Evolutionary conservation across 306 rosid species (phyloP), one percentile per base, ranked within the genome.

Genomic region (Astragalus glycyphyllos): DNA sequence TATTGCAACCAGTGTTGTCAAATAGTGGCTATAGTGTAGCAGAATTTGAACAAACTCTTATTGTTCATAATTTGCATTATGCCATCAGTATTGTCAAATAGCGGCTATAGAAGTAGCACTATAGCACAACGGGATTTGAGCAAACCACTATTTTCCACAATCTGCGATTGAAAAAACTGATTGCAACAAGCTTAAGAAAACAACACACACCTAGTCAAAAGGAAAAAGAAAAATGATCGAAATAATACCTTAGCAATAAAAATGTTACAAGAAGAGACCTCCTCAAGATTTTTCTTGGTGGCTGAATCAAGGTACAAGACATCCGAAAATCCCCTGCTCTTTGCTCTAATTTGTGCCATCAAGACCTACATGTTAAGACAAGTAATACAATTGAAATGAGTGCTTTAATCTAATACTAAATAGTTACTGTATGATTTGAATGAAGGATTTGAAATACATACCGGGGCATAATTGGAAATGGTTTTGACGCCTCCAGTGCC

Each of bases 181-280:
- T 58, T 58, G 46, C 6, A 58, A 58, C 12, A 58, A 32, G 12
- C 6, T 34, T 35, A 26, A 20, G 58, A 10, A 53, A 53, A 53
- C 58, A 55, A 23, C 37, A 10, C 35, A 23, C 48, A 46, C 50
- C 7, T 46, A 47, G 3, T 13, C 15, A 41, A 5, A 40, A 61
- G 15, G 7, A 14, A 26, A 59, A 44, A 6, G 1, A 14, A 5
- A 6, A 13, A 15, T 11, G 11, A 42, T 26, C 56, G 1, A 9
- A 47, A 15, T 7, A n/a, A 45, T 83, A 92, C 97, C 96, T 94
- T 94, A 7, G 85, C 85, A 68, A 84, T 42, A 63, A 94, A 94
- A 59, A 94, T 66, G 81, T 94, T 94, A 77, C 96, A 94, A 54
- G 97, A 83, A 68, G 99, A 94, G 7, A 89, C 95, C 85, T 90